Evolutionary conservation across 108 stramenopile genomes (phyloP).

Genomic region (Chaetoceros tenuissimus): DNA sequence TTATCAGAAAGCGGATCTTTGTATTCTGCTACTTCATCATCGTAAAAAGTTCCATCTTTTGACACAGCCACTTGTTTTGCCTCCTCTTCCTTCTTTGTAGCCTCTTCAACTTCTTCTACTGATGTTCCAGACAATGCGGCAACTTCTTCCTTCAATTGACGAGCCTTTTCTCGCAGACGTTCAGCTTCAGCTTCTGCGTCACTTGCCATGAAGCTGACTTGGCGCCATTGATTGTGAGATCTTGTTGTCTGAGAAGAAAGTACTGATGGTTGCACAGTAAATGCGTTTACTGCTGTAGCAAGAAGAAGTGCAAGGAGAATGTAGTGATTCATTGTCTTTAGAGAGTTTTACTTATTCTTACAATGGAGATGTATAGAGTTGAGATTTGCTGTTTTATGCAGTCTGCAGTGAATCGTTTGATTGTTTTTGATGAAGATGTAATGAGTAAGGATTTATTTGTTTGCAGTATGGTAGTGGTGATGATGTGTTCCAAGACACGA

Average conservation of each 20-base stretch:
- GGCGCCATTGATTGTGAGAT: not conserved
- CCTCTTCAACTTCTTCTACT: not conserved
- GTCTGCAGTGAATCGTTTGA: too few relatives aligned
- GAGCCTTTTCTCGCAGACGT: not conserved
- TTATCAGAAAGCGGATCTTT: slow-evolving; percentile 52
- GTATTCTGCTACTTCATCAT: slow-evolving; percentile 31
- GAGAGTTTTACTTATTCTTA: too few relatives aligned
- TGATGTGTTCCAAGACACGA: too few relatives aligned
- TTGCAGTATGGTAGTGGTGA: too few relatives aligned
- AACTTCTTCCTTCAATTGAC: not conserved
- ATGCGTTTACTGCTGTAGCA: not conserved
- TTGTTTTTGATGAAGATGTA: too few relatives aligned
- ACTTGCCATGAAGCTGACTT: not conserved
- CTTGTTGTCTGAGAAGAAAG: not conserved
- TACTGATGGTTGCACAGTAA: not conserved
- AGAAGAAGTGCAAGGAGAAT: not conserved
- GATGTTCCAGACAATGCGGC: slow-evolving; percentile 1
- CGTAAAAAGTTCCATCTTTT: slow-evolving; percentile 34
- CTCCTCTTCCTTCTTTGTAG: too few relatives aligned
- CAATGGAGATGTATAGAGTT: too few relatives aligned
- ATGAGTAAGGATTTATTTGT: too few relatives aligned
- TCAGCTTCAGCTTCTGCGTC: not conserved
- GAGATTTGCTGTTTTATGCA: too few relatives aligned
- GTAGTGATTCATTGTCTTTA: not conserved
- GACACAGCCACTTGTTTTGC: not conserved